Base-by-base conservation (phyloP, 1,284 basidiomycete species). In the Sanghuangporus weigelae region DNA sequence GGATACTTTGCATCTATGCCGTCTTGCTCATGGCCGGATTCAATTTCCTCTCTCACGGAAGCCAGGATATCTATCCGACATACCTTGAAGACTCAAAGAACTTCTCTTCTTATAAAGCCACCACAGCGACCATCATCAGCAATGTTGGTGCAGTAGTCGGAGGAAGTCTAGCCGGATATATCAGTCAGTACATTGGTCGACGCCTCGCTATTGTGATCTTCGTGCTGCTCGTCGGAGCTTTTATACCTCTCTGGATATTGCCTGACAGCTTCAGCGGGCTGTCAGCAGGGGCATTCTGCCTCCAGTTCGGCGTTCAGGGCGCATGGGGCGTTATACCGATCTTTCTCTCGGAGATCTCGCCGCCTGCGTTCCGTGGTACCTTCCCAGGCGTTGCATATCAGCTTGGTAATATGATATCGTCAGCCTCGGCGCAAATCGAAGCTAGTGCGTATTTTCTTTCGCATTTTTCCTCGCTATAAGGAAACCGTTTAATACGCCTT, bases 311-410 rank as follows among this genome's bases (percentile, higher is more conserved):
- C 58, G 90, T 94, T 3, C 92, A 94, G 73, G 90, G 90, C 1
- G 89, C 89, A 19, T 91, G 87, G 89, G 90, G 90, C 70, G 87
- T 91, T 12, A 89, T 93, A 68, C 92, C 92, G 2, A 92, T 95
- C 70, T 88, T 91, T 73, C 80, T 97, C 16, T 84, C 89, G 2
- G 96, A 98, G 75, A 87, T 96, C 76, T 90, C 92, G 0, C 94
- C 95, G 0, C 88, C 95, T 0, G 94, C 93, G 0, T 98, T 97
- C 84, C 84, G 96, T 60, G 93, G 95, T 7, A 92, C 93, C 0
- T 98, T 96, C 81, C 90, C 91, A 19, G 96, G 96, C 67, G 84
- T 96, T 0, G 89, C 92, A 0, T 98, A 96, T 76, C 95, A 97
- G 71, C 72, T 94, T 46, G 89, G 92, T 63, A 91, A 91, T 86